Conservation (phyloP, 2,329 filamentous ascomycete genomes). For the Botryotinia globosa region DNA sequence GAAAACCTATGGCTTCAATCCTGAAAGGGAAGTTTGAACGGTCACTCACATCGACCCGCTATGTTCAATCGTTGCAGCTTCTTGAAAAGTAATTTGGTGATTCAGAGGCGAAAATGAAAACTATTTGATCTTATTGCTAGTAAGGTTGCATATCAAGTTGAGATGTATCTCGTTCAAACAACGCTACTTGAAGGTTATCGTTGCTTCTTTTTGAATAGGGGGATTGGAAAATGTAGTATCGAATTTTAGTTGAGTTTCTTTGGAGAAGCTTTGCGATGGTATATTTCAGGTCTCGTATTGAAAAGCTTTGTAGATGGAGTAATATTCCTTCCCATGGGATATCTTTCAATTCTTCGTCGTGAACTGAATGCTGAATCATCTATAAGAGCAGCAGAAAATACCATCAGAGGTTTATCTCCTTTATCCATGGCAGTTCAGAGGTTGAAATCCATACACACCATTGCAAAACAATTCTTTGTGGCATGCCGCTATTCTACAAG, state of each 20-base stretch:
- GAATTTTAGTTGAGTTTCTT: background rate
- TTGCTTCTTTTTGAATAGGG: background rate
- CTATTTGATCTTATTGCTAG: background rate
- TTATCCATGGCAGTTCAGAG: background rate
- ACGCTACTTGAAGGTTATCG: background rate
- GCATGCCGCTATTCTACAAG: background rate
- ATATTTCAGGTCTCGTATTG: background rate
- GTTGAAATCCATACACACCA: background rate
- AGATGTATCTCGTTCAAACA: background rate
- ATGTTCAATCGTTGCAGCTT: background rate
- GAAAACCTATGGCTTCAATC: background rate
- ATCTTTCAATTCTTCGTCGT: background rate
- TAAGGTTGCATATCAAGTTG: background rate
- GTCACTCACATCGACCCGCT: background rate
- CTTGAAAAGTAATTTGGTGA: background rate
- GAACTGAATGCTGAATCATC: background rate
- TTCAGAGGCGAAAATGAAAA: background rate
- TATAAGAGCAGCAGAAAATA: background rate
- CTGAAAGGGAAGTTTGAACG: background rate
- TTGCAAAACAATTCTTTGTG: background rate
- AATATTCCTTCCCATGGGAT: background rate
- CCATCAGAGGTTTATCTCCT: too few relatives aligned
- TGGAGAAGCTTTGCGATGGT: background rate
- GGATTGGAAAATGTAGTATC: background rate
- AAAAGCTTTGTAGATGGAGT: background rate